Evolutionary conservation across 208 protist species (phyloP), one percentile per base, ranked within the genome.

Genomic region (Crithidia bombi): DNA sequence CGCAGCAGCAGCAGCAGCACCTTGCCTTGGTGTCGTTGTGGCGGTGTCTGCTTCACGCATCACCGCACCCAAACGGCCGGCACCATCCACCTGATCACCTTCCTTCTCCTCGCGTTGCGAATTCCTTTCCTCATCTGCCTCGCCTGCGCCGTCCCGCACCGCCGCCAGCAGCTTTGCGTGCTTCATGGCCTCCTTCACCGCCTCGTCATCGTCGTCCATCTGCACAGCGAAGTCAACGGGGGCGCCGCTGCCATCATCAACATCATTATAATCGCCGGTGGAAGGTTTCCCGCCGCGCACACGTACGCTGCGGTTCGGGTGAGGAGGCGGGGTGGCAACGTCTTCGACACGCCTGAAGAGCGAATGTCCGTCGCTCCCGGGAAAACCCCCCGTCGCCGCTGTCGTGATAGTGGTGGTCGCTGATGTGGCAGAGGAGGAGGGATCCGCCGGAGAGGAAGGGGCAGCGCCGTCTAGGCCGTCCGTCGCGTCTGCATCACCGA

Each of bases 141-240:
- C 50, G 25, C 23, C 43, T 3, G 33, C 2, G 32, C n/a, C 11
- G 3, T 47, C 52, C 30, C 78, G 65, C 17, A 77, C 23, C n/a
- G 65, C 71, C 10, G 64, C 63, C 23, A 84, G 26, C 9, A 54
- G 43, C 28, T 50, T 69, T 9, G 85, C 83, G 61, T 90, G 80
- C 63, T 82, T 82, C 38, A 68, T 91, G n/a, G 85, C 85, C 81
- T 90, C 85, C 59, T 55, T 70, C 43, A 94, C 80, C 47, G 85
- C 89, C 12, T 79, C 83, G 43, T 91, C 83, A 14, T 85, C 72
- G 23, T 47, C 52, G 58, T 94, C 80, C 55, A 91, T 65, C 71
- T 82, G 63, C 51, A 92, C 35, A 12, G 84, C 54, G 5, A 86
- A 69, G 32, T 30, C 52, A 1, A 23, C 3, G 9, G 26, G 25